Percentiles rank a stretch among this genome's conserved stretches.
Conservation (phyloP, 208 protist species). For the Trypanosoma avium region DNA sequence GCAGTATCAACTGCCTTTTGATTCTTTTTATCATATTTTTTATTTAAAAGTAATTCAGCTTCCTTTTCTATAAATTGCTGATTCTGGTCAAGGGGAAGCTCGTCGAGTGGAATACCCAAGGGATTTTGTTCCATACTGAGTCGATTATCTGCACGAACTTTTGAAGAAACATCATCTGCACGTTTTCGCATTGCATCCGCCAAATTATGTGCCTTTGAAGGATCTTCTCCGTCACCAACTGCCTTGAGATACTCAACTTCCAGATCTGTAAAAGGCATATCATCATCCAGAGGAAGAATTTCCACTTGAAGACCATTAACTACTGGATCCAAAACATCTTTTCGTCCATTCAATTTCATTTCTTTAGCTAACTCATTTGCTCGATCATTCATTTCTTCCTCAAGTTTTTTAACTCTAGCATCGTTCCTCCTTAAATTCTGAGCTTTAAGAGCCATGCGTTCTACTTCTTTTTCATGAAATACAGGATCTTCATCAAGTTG, state of each 20-base stretch:
- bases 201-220: conserved; percentile 43
- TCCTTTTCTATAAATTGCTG: conserved; percentile 52
- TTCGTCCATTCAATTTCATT: conserved; percentile 48
- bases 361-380: conserved; percentile 58
- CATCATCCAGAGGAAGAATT: conserved; percentile 65
- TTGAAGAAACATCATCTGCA: conserved; percentile 59
- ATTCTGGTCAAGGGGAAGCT: conserved; percentile 70
- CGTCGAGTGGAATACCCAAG: conserved; percentile 48
- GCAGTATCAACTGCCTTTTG: conserved; percentile 32
- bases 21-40: conserved; percentile 36
- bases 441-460: conserved; percentile 55
- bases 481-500: conserved; percentile 45
- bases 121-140: conserved; percentile 47
- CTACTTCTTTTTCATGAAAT: conserved; percentile 55
- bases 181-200: conserved; percentile 68
- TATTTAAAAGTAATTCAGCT: conserved; percentile 49
- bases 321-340: conserved; percentile 35
- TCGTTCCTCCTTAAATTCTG: conserved; percentile 54
- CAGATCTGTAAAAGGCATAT: conserved; percentile 68
- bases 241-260: conserved; percentile 64
- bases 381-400: conserved; percentile 72
- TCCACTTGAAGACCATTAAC: conserved; percentile 51
- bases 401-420: conserved; percentile 13
- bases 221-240: conserved; percentile 50
- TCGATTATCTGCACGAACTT: conserved; percentile 58